phyloP scores from a whole-genome alignment of 495 filamentous ascomycete genomes.

The Cenococcum geophilum region DNA sequence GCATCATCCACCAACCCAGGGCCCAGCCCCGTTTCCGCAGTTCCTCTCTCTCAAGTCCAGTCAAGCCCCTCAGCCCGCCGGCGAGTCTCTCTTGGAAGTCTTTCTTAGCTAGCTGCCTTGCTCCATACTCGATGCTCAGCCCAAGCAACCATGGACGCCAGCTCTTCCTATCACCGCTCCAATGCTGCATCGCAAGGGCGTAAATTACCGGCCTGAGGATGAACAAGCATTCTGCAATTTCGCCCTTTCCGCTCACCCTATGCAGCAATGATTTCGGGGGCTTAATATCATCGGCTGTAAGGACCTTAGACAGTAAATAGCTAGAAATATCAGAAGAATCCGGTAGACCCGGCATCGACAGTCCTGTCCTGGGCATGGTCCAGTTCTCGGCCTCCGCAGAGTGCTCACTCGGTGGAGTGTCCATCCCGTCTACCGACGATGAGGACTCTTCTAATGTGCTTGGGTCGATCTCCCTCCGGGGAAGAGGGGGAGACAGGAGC shows the following conservation, averaged over 20 bases:
- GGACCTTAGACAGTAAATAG: conserved; percentile 83
- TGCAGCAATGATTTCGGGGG: conserved; percentile 77
- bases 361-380: conserved; percentile 92
- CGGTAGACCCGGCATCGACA: conserved; percentile 75
- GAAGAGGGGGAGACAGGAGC: conserved; percentile 75
- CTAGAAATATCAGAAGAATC: conserved; percentile 69
- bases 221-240: conserved; percentile 80
- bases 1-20: conserved; percentile 90
- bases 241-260: conserved; percentile 60
- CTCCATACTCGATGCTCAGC: conserved; percentile 77
- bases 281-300: conserved; percentile 95
- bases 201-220: conserved; percentile 86
- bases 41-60: conserved; percentile 82
- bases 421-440: conserved; percentile 28
- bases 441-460: conserved; percentile 51
- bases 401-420: conserved; percentile 45
- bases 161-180: conserved; percentile 50
- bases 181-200: conserved; percentile 73
- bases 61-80: conserved; percentile 63
- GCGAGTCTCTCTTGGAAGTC: conserved; percentile 60
- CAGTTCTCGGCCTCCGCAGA: conserved; percentile 52
- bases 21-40: conserved; percentile 78
- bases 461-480: conserved; percentile 72
- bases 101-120: conserved; percentile 71
- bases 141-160: conserved; percentile 93